phyloP scores from a whole-genome alignment of 176 grass and related monocot genomes.

The Neostapfia colusana region DNA sequence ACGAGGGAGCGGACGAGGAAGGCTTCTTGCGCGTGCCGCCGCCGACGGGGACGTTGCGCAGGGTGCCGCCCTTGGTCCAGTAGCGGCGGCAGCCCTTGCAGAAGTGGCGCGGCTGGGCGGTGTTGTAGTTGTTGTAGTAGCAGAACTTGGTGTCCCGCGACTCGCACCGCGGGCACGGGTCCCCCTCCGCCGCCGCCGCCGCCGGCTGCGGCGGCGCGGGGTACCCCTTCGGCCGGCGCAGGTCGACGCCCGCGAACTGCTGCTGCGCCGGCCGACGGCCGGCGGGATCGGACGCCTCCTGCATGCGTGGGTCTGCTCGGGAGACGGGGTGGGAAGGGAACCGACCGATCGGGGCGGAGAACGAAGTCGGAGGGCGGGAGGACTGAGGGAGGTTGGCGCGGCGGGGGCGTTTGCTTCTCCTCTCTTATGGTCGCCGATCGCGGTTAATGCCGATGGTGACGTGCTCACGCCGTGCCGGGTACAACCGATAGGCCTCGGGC shows the following conservation, averaged over 20 bases:
- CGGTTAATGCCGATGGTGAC: slow-evolving; percentile 17
- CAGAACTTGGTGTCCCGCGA: slow-evolving; percentile 84
- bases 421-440: slow-evolving; percentile 36
- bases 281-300: slow-evolving; percentile 22
- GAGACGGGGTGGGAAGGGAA: background rate
- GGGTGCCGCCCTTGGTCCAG: slow-evolving; percentile 80
- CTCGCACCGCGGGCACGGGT: slow-evolving; percentile 48
- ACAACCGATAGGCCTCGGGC: background rate
- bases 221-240: slow-evolving; percentile 52
- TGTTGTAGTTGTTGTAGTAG: slow-evolving; percentile 94
- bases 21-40: slow-evolving; percentile 67
- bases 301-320: slow-evolving; percentile 8
- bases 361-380: too few relatives aligned
- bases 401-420: background rate
- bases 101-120: slow-evolving; percentile 79
- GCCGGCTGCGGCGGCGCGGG: background rate
- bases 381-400: background rate
- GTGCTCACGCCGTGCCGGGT: background rate
- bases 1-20: background rate
- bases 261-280: slow-evolving; percentile 21
- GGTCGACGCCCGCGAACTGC: slow-evolving; percentile 45
- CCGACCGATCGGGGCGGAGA: background rate
- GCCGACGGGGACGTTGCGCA: slow-evolving; percentile 82
- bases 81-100: slow-evolving; percentile 89
- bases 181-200: background rate